These are phyloP conservation scores for Trebouxia gelatinosa DNA, from an alignment of 163 green algal genomes.

Conservation along the genomic window DNA sequence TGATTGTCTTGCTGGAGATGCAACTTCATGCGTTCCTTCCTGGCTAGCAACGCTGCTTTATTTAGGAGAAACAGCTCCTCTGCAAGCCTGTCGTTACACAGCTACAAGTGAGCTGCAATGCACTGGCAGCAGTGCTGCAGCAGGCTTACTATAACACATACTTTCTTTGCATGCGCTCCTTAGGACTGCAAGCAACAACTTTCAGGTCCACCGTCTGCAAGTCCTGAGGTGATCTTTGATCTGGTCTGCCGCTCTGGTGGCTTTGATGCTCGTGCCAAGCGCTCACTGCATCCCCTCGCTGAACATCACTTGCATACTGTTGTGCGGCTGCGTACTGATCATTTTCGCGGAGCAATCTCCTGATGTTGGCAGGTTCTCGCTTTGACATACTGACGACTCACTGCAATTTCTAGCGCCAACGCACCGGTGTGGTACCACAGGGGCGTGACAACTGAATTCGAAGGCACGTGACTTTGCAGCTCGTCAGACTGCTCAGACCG, in stretches of 20 bases:
- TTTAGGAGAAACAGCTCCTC: constrained; percentile 19
- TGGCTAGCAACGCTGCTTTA: not conserved
- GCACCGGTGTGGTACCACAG: too few relatives aligned
- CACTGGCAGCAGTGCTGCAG: not conserved
- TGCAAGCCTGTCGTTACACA: not conserved
- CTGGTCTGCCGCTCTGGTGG: not conserved
- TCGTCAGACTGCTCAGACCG: too few relatives aligned
- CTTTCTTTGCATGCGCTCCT: constrained; percentile 6
- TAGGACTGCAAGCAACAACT: constrained; percentile 5
- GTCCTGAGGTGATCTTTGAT: not conserved
- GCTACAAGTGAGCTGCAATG: not conserved
- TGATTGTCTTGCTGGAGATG: not conserved
- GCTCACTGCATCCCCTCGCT: constrained; percentile 9
- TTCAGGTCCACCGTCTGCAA: constrained; percentile 16
- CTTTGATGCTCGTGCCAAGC: constrained; percentile 23
- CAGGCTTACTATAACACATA: not conserved
- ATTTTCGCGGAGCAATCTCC: constrained; percentile 5
- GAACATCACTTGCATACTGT: constrained; percentile 4
- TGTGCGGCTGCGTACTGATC: not conserved
- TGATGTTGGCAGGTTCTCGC: constrained; percentile 14
- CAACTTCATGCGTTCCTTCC: constrained; percentile 8
- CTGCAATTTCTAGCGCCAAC: too few relatives aligned
- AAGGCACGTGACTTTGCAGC: too few relatives aligned
- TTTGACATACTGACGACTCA: too few relatives aligned
- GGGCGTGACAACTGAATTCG: too few relatives aligned